Evolutionary conservation across 2,329 filamentous ascomycete species (phyloP).

Genomic region (Alternaria conjuncta): DNA sequence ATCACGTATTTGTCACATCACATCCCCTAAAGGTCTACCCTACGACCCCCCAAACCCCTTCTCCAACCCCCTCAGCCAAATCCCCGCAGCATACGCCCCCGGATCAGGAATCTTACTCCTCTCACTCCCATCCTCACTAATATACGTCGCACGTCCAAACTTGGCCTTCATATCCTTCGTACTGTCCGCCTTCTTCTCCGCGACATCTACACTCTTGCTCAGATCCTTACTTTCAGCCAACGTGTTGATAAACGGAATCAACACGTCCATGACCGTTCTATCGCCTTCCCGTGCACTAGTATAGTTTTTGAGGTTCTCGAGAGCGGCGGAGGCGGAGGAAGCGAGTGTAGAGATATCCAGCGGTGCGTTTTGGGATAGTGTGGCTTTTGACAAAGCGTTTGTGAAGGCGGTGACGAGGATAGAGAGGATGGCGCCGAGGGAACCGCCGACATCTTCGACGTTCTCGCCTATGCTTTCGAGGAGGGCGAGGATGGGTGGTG

Average conservation of each 20-base stretch:
- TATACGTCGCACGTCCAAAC: slow-evolving; percentile 81
- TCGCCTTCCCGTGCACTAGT: slow-evolving; percentile 89
- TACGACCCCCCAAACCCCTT: slow-evolving; percentile 25
- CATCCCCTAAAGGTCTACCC: neutral
- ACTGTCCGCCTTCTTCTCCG: slow-evolving; percentile 74
- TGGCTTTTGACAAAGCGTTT: slow-evolving; percentile 46
- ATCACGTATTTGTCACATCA: rapidly evolving
- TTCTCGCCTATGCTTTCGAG: slow-evolving; percentile 65
- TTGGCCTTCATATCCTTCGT: slow-evolving; percentile 92
- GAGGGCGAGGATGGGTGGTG: slow-evolving; percentile 59
- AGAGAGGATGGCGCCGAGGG: slow-evolving; percentile 75
- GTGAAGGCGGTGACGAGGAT: slow-evolving; percentile 87
- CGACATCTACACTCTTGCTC: slow-evolving; percentile 73
- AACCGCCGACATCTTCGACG: slow-evolving; percentile 76
- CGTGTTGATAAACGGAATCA: slow-evolving; percentile 82
- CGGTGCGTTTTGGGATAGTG: slow-evolving; percentile 32
- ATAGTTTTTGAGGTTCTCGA: slow-evolving; percentile 64
- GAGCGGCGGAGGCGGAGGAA: slow-evolving; percentile 52
- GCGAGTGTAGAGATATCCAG: slow-evolving; percentile 47
- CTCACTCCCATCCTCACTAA: slow-evolving; percentile 70
- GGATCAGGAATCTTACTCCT: slow-evolving; percentile 65
- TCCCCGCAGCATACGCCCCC: slow-evolving; percentile 75
- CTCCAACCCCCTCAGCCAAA: slow-evolving; percentile 74
- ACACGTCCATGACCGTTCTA: slow-evolving; percentile 85
- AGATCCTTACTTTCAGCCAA: slow-evolving; percentile 70